phyloP scores from a whole-genome alignment of 129 eudicot species.

The Flaveria brownii region DNA sequence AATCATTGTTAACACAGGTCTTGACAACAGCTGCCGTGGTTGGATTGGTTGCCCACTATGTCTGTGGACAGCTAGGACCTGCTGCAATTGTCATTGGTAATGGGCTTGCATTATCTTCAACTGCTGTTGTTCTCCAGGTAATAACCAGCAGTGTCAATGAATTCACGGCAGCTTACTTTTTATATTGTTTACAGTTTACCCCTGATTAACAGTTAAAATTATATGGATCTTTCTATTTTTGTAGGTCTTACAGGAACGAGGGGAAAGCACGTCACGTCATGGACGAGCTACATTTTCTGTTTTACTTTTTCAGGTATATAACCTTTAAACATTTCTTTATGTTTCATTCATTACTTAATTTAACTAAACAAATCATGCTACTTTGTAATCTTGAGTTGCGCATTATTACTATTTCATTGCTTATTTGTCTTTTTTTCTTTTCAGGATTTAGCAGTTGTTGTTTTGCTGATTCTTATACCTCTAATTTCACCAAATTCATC shows the following conservation, averaged over 20 bases:
- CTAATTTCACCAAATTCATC: constrained; percentile 96
- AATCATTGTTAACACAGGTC: constrained; percentile 52
- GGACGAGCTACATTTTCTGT: constrained; percentile 99
- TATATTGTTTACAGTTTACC: constrained; percentile 13
- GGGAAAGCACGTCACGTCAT: constrained; percentile 99
- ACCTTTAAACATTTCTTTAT: not conserved
- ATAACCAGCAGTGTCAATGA: constrained; percentile 21
- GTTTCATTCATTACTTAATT: not conserved
- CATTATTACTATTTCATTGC: not conserved
- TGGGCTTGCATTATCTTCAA: constrained; percentile 95
- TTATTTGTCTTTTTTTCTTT: constrained; percentile 3
- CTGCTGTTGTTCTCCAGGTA: constrained; percentile 99
- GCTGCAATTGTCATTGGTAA: constrained; percentile 97
- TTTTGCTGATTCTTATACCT: constrained; percentile 95
- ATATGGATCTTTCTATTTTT: constrained; percentile 24
- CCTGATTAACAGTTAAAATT: not conserved
- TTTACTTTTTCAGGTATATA: constrained; percentile 84
- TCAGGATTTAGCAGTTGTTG: constrained; percentile 99
- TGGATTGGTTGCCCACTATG: constrained; percentile 74
- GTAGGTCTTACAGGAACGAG: constrained; percentile 98
- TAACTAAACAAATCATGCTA: constrained; percentile 3
- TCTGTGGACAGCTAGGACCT: constrained; percentile 83
- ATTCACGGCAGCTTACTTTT: not conserved
- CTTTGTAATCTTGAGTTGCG: constrained; percentile 13
- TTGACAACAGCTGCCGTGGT: constrained; percentile 80